phyloP scores from a whole-genome alignment of 192 early-diverging fungal species.

The Spizellomyces sp. region DNA sequence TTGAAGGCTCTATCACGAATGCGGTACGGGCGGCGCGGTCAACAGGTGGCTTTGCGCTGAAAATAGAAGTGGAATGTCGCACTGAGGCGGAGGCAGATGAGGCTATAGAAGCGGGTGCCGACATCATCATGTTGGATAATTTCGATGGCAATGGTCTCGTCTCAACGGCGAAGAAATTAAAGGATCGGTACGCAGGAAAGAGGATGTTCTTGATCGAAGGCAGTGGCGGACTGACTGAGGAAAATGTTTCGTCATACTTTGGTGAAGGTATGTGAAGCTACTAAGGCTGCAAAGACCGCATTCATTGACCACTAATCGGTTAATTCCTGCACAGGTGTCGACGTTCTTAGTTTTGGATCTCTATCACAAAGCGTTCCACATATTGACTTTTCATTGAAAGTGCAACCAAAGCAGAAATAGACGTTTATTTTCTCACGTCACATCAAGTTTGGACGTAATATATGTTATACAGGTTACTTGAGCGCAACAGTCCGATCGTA shows the following conservation, averaged over 20 bases:
- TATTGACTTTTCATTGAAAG: conserved; percentile 97
- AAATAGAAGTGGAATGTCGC: conserved; percentile 97
- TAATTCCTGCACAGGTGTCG: conserved; percentile 56
- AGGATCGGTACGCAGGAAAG: conserved; percentile 71
- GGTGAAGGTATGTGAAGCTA: conserved; percentile 57
- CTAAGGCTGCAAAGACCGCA: background rate
- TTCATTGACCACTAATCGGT: conserved; percentile 8
- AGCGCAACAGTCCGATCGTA: no score
- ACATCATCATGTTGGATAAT: conserved; percentile 98
- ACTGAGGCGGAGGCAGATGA: conserved; percentile 91
- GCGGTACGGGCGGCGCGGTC: conserved; percentile 79
- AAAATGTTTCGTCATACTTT: conserved; percentile 81
- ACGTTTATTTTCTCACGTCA: no score
- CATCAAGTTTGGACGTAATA: no score
- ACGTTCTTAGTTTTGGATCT: conserved; percentile 90
- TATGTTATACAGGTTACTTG: no score
- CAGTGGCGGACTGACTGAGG: conserved; percentile 93
- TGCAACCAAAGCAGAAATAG: conserved; percentile 46
- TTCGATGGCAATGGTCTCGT: conserved; percentile 73
- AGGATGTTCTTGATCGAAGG: conserved; percentile 78
- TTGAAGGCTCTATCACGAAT: conserved; percentile 83
- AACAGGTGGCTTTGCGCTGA: conserved; percentile 89
- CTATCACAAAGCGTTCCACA: conserved; percentile 94
- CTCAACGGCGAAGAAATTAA: conserved; percentile 70
- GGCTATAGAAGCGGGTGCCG: conserved; percentile 93